Evolutionary conservation across 208 protist genomes (phyloP).

Genomic region (Trichomonas vaginalis): DNA sequence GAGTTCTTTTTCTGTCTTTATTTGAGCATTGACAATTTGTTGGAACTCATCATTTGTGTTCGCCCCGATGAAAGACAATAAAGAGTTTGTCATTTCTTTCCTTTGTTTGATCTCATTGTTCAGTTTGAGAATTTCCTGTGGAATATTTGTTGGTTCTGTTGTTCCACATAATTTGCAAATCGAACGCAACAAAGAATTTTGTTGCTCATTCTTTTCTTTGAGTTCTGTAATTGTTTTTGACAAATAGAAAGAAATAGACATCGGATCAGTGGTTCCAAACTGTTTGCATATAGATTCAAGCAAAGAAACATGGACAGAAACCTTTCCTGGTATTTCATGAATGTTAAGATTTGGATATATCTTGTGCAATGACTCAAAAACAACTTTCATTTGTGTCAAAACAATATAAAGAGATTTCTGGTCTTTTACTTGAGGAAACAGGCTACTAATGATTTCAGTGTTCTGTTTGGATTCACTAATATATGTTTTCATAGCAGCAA

Average conservation of each 20-base stretch:
- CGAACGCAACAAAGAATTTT: neutral
- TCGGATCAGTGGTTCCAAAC: neutral
- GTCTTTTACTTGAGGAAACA: neutral
- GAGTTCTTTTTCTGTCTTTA: neutral
- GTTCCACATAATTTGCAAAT: neutral
- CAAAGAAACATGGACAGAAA: neutral
- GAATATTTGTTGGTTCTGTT: neutral
- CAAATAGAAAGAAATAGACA: neutral
- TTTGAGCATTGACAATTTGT: neutral
- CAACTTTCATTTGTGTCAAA: neutral
- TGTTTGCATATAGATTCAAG: neutral
- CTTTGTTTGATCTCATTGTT: neutral
- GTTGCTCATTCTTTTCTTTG: neutral
- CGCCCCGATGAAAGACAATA: neutral
- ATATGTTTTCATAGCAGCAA: neutral
- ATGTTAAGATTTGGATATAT: neutral
- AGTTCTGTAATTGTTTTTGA: neutral
- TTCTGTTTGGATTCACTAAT: neutral
- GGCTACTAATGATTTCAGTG: neutral
- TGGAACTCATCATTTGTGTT: neutral
- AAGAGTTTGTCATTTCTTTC: neutral
- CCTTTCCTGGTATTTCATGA: neutral
- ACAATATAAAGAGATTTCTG: neutral
- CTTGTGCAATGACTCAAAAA: neutral
- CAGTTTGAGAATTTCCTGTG: neutral